A percentile compares a stretch with the other conserved stretches of the same genome.
Conservation (phyloP, 768 basidiomycete species). For the Pulveroboletus ravenelii region DNA sequence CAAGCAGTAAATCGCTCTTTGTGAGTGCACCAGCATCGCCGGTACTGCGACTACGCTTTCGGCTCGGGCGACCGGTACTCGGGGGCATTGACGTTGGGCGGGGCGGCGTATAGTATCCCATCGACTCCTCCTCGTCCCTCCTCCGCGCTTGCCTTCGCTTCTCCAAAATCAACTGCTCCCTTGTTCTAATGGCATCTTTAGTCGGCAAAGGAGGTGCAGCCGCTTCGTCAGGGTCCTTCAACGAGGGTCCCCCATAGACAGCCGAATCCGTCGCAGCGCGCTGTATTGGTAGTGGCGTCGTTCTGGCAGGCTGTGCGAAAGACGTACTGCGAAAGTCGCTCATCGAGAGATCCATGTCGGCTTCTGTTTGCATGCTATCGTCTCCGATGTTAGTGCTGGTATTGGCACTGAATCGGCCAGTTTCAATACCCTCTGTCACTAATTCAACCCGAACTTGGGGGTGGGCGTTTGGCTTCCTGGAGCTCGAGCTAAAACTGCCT, state of each 20-base stretch:
- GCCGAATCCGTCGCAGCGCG: constrained; percentile 52
- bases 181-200: constrained; percentile 60
- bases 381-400: constrained; percentile 30
- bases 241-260: constrained; percentile 26
- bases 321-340: constrained; percentile 23
- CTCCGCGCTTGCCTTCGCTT: constrained; percentile 61
- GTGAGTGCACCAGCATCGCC: constrained; percentile 57
- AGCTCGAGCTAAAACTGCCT: constrained; percentile 24
- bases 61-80: constrained; percentile 45
- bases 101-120: constrained; percentile 33
- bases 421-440: constrained; percentile 31
- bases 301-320: constrained; percentile 4
- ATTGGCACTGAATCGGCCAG: constrained; percentile 32
- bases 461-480: constrained; percentile 11
- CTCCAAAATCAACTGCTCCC: constrained; percentile 68
- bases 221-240: constrained; percentile 30
- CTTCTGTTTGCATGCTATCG: constrained; percentile 29
- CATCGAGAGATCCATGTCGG: constrained; percentile 29
- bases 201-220: constrained; percentile 45
- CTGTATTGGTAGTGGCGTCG: constrained; percentile 33
- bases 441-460: constrained; percentile 24
- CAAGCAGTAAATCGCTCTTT: constrained; percentile 32
- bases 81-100: constrained; percentile 23
- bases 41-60: constrained; percentile 73
- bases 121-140: constrained; percentile 45